Evolutionary conservation across 768 basidiomycete genomes (phyloP), one percentile per base, ranked within the genome.

Genomic region (Austroboletus eburneus): DNA sequence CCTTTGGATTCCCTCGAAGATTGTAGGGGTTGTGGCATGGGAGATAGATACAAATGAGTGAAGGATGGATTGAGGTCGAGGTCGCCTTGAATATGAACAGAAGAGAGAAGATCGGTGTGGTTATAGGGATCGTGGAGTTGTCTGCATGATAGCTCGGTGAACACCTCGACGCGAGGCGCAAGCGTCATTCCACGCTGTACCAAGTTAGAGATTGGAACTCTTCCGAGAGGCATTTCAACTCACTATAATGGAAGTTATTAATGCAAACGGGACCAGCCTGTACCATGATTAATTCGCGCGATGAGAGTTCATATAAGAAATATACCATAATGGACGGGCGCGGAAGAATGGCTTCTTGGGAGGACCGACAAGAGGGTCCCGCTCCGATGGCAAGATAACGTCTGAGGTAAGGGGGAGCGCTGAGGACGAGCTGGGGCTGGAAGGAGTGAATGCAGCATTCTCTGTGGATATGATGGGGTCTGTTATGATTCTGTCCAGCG

Each of bases 151-250:
- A 91, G 78, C 41, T 83, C 79, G 36, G 81, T 87, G 71, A 82
- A 89, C 23, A 91, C 83, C 63, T 87, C 82, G 38, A 91, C 83
- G 46, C 87, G 79, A 10, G 87, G 82, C 30, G 86, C 81, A 63
- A 86, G 72, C 1, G 87, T 89, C 68, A 90, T 81, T 27, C 87
- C 87, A 21, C 87, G 83, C 88, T 90, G 51, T 7, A 52, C 20
- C 53, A 50, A 52, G 21, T 33, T 50, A 46, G 21, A 45, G 30
- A 13, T 13, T 10, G 22, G 39, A 16, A 4, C 42, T 32, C 35
- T 42, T 18, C 40, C 27, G 14, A 29, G 23, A 24, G 10, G 13
- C 17, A 6, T n/a, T 24, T 23, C 8, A 7, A 70, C 77, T 50
- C 57, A 87, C 87, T 58, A 83, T 79, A 58, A 89, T 73, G 22